Evolutionary conservation across 192 early-diverging fungal genomes (phyloP).

Genomic region (Coemansia sp.): DNA sequence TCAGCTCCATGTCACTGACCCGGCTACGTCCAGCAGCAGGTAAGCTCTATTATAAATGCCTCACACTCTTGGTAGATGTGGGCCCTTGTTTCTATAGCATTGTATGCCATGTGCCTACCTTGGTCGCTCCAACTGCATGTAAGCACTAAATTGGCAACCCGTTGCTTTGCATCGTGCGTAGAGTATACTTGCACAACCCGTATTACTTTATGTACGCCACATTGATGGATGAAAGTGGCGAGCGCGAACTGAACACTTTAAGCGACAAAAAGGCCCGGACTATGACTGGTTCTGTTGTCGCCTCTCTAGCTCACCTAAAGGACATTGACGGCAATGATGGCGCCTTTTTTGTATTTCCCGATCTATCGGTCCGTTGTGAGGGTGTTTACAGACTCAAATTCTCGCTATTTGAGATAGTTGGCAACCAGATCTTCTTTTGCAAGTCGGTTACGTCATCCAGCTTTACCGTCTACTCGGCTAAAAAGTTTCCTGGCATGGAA

Average conservation of each 20-base stretch:
- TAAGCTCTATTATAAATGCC: constrained; percentile 15
- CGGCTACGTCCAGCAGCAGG: constrained; percentile 44
- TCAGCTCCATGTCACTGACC: constrained; percentile 50
- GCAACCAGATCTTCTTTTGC: constrained; percentile 85
- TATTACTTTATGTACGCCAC: constrained; percentile 98
- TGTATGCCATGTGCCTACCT: not conserved
- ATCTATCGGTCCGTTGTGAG: constrained; percentile 92
- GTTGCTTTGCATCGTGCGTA: constrained; percentile 10
- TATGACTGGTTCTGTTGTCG: constrained; percentile 93
- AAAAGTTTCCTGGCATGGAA: constrained; percentile 97
- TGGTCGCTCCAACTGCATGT: not conserved
- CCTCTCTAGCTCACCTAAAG: constrained; percentile 85
- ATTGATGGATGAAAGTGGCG: constrained; percentile 75
- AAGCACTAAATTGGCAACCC: not conserved
- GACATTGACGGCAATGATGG: constrained; percentile 83
- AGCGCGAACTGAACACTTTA: constrained; percentile 84
- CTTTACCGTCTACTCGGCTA: constrained; percentile 88
- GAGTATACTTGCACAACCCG: constrained; percentile 68
- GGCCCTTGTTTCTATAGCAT: not conserved
- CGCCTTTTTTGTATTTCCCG: constrained; percentile 97
- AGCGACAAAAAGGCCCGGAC: constrained; percentile 86
- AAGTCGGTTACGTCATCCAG: constrained; percentile 80
- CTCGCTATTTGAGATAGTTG: constrained; percentile 89
- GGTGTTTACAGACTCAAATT: constrained; percentile 83
- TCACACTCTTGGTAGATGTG: not conserved